These are phyloP conservation scores for Yarrowia sp. DNA, from an alignment of 805 yeast species.

Conservation along the genomic window DNA sequence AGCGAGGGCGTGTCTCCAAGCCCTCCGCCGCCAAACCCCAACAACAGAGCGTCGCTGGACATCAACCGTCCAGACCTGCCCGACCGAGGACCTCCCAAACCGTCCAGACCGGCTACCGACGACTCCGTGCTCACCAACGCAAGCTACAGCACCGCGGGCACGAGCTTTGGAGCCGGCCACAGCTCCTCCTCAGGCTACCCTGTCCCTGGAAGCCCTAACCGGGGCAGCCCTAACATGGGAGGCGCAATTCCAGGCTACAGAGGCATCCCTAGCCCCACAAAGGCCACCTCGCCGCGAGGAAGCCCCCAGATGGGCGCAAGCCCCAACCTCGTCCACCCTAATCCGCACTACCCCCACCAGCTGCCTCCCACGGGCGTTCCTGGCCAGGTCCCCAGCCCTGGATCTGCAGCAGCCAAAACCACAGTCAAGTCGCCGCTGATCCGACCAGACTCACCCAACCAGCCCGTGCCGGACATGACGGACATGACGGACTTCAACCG, in stretches of 20 bases:
- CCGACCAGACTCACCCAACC: constrained; percentile 11
- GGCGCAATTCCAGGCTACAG: not conserved
- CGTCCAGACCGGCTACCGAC: not conserved
- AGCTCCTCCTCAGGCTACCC: not conserved
- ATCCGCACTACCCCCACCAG: not conserved
- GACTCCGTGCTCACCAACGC: not conserved
- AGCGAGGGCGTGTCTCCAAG: not conserved
- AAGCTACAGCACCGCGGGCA: not conserved
- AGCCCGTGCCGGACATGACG: not conserved
- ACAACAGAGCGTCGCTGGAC: not conserved
- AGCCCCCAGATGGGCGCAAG: not conserved
- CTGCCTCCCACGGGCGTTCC: not conserved
- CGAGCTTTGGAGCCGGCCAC: not conserved
- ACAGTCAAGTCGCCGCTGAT: constrained; percentile 10
- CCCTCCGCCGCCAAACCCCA: constrained; percentile 3
- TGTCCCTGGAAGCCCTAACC: not conserved
- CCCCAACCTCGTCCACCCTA: not conserved
- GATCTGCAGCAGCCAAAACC: not conserved
- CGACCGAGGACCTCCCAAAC: constrained; percentile 1
- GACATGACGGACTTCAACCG: constrained; percentile 14
- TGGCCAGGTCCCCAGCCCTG: not conserved
- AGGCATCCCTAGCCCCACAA: not conserved
- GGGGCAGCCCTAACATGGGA: not conserved
- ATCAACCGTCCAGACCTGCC: not conserved
- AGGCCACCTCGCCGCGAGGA: not conserved